Base-by-base conservation (phyloP, 129 eudicot species). In the Chrysanthemum lavandulifolium region DNA sequence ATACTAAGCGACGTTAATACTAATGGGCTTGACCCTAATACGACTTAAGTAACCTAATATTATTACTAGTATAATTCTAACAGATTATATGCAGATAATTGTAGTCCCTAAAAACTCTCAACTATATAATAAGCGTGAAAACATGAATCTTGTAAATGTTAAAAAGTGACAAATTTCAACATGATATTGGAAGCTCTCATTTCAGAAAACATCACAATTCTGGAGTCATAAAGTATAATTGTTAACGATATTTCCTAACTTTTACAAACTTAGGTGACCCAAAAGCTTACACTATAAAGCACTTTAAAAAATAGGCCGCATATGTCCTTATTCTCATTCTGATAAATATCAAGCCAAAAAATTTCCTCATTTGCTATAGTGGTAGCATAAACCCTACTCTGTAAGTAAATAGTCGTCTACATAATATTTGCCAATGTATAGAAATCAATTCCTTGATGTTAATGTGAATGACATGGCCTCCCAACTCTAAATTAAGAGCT, bases 381-480 rank as follows among this genome's bases (percentile, higher is more conserved):
- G 63, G 25, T 40, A 57, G 54, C 23, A 18, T 3, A 56, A 57
- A 71, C 65, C 65, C 65, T 63, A 70, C 51, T 13, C 5, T 55
- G 58, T 54, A n/a, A 18, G 43, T 18, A 4, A 33, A 4, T 33
- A 33, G 21, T 8, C 62, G 27, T 13, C 27, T 68, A 21, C 67
- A 21, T 60, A 45, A 19, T 45, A n/a, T 71, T 71, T 23, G 59
- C 67, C 2, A 6, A 16, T 2, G 43, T 71, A 18, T 21, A 43
- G 10, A 25, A 61, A 25, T 1, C 2, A 72, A 6, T 19, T 48
- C 67, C 62, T 5, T 56, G 12, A 55, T 10, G 55, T 57, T 45
- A 76, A 67, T 23, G 51, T 43, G 60, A 58, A 76, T 58, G 29
- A 27, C 57, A 54, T 25, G 25, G 62, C 64, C 48, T 74, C 67